Conservation (phyloP, 768 basidiomycete species). For the Daedaleopsis sinensis region DNA sequence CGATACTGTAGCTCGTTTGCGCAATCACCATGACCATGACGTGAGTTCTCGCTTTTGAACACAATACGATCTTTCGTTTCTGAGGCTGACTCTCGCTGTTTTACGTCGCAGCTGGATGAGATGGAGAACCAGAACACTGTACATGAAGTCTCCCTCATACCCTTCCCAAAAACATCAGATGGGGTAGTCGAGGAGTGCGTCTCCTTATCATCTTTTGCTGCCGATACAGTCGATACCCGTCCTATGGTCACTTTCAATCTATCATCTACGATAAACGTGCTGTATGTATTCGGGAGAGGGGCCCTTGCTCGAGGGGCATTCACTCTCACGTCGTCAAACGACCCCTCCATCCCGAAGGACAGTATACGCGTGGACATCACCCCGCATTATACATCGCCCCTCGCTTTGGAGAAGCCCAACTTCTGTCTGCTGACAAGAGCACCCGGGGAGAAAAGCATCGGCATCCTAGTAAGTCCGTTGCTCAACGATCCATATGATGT, state of each 20-base stretch:
- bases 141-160: background rate
- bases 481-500: background rate
- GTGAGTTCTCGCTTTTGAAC: background rate
- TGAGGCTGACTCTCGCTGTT: background rate
- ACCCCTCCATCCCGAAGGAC: background rate
- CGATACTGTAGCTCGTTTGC: background rate
- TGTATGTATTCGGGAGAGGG: slow-evolving; percentile 23
- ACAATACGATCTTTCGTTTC: background rate
- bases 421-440: slow-evolving; percentile 25
- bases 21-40: background rate
- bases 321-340: slow-evolving; percentile 13
- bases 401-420: slow-evolving; percentile 9
- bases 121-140: background rate
- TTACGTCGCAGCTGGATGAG: background rate
- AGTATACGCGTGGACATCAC: slow-evolving; percentile 22
- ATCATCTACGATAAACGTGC: slow-evolving; percentile 10
- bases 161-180: slow-evolving; percentile 1
- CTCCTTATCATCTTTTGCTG: background rate
- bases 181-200: slow-evolving; percentile 22
- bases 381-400: background rate
- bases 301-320: slow-evolving; percentile 12
- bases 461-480: slow-evolving; percentile 12
- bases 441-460: slow-evolving; percentile 12
- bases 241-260: slow-evolving; percentile 16
- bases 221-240: background rate